Conservation (phyloP, 148 eudicot genomes). For the Rheum nobile region DNA sequence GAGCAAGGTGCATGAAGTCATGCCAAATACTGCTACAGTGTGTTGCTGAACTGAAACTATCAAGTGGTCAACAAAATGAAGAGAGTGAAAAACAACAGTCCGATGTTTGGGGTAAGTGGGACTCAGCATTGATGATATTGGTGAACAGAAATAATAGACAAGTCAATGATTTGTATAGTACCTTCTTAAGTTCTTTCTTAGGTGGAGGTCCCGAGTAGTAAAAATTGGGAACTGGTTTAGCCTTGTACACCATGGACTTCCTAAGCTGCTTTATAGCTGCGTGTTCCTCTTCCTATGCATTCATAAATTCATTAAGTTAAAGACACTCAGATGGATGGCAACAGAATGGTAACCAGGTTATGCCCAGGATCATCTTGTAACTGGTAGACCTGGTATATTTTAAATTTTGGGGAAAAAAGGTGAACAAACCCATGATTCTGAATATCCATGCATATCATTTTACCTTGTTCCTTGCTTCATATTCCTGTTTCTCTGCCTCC, state of each 20-base stretch:
- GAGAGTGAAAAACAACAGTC: background rate
- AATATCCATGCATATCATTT: background rate
- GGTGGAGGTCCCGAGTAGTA: slow-evolving; percentile 89
- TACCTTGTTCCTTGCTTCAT: slow-evolving; percentile 88
- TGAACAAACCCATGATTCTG: background rate
- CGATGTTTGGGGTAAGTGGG: background rate
- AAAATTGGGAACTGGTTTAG: slow-evolving; percentile 85
- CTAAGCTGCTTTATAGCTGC: slow-evolving; percentile 76
- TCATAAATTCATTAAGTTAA: background rate
- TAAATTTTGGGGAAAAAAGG: too few relatives aligned
- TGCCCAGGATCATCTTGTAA: too few relatives aligned
- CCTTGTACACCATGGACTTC: slow-evolving; percentile 63
- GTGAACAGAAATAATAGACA: background rate
- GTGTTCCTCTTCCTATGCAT: slow-evolving; percentile 71
- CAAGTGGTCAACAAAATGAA: background rate
- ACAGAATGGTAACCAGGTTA: too few relatives aligned
- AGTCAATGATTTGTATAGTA: slow-evolving; percentile 14
- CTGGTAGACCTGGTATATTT: too few relatives aligned
- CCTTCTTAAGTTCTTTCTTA: slow-evolving; percentile 89
- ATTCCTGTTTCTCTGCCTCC: slow-evolving; percentile 70
- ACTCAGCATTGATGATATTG: background rate
- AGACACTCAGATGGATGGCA: background rate
- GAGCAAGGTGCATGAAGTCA: background rate
- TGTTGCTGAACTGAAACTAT: background rate
- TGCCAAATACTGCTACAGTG: background rate